phyloP scores from a whole-genome alignment of 2,329 filamentous ascomycete species.

The Monilinia aucupariae region DNA sequence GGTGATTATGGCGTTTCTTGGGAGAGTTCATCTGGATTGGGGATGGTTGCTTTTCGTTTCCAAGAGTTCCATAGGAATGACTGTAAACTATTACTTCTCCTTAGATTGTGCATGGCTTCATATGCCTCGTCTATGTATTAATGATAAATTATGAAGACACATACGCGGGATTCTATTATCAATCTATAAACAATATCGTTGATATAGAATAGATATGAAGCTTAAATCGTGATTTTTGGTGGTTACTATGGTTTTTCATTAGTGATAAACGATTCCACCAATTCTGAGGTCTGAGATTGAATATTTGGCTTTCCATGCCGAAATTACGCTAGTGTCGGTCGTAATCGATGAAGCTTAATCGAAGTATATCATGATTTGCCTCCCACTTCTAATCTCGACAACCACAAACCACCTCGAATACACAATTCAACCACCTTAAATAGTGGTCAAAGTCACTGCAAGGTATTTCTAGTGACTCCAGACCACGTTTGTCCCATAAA shows the following conservation, averaged over 20 bases:
- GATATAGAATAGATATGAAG: not conserved
- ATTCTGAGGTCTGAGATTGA: not conserved
- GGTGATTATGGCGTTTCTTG: conserved; percentile 2
- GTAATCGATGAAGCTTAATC: conserved; percentile 15
- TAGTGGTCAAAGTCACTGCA: conserved; percentile 22
- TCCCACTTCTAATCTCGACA: conserved; percentile 13
- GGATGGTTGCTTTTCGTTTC: not conserved
- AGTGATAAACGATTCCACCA: not conserved
- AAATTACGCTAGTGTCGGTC: conserved; percentile 12
- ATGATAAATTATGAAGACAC: not conserved
- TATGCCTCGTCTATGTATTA: conserved; percentile 7
- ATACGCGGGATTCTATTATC: not conserved
- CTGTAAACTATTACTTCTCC: conserved; percentile 9
- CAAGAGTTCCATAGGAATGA: not conserved
- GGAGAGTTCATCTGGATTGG: not conserved
- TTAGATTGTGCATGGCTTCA: conserved; percentile 5
- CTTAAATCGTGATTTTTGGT: not conserved
- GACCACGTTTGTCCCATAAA: conserved; percentile 15
- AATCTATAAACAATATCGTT: not conserved
- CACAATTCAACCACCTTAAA: conserved; percentile 20
- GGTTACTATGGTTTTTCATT: not conserved
- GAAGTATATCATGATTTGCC: conserved; percentile 17
- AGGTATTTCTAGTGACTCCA: conserved; percentile 22
- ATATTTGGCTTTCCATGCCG: conserved; percentile 4
- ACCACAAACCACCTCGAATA: conserved; percentile 9